A percentile compares a stretch with the other conserved stretches of the same genome.
These are phyloP conservation scores for Fusarium domesticum DNA, from an alignment of 2,329 filamentous ascomycete species.

Conservation along the genomic window DNA sequence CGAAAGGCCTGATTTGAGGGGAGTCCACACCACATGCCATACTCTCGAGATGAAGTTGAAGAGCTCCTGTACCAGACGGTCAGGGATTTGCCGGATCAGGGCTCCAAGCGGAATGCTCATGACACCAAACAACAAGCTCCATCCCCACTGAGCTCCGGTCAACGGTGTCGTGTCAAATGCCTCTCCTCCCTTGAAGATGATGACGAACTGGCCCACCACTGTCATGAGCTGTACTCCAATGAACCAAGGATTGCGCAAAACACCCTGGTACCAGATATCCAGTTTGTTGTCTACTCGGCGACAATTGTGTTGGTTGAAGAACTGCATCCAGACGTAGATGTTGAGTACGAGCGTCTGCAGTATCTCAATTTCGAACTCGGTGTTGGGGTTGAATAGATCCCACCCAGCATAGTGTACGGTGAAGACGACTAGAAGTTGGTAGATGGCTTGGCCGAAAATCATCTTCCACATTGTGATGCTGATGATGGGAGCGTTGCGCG, in stretches of 20 bases:
- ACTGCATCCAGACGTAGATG: conserved; percentile 86
- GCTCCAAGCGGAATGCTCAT: conserved; percentile 62
- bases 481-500: conserved; percentile 69
- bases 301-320: conserved; percentile 81
- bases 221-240: conserved; percentile 64
- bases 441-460: conserved; percentile 60
- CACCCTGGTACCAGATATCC: conserved; percentile 74
- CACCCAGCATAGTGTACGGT: conserved; percentile 60
- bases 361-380: conserved; percentile 32
- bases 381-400: conserved; percentile 53
- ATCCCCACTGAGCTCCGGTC: conserved; percentile 65
- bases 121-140: conserved; percentile 65
- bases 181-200: conserved; percentile 66
- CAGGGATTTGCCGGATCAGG: conserved; percentile 41
- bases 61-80: conserved; percentile 31
- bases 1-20: conserved; percentile 14
- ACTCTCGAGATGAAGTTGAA: conserved; percentile 16
- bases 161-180: conserved; percentile 63
- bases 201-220: conserved; percentile 67
- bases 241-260: conserved; percentile 75
- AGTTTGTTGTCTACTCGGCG: conserved; percentile 78
- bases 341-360: conserved; percentile 74
- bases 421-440: conserved; percentile 57
- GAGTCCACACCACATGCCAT: conserved; percentile 13
- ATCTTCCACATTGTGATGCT: conserved; percentile 64